phyloP scores from a whole-genome alignment of 345 rosid genomes.

The Citrus unshiu region DNA sequence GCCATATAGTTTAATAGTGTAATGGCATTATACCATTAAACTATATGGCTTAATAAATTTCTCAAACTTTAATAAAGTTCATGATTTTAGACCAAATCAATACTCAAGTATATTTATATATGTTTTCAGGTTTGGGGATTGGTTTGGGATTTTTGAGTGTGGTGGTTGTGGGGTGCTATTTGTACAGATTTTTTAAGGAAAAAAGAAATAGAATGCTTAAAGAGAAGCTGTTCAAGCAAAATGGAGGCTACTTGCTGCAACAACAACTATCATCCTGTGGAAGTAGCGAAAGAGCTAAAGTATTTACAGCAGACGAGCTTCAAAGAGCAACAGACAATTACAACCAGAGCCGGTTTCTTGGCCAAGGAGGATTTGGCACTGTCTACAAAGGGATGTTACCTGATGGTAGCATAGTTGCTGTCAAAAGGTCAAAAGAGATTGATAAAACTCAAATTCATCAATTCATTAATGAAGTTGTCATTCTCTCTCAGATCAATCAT shows the following conservation, averaged over 20 bases:
- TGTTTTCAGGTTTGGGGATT: slow-evolving; percentile 14
- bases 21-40: no score
- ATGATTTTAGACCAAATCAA: no score
- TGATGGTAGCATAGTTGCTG: background rate
- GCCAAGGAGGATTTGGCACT: slow-evolving; percentile 24
- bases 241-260: slow-evolving; percentile 21
- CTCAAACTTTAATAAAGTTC: no score
- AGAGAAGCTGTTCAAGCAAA: slow-evolving; percentile 19
- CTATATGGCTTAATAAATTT: no score
- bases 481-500: no score
- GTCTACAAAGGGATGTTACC: no score
- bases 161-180: background rate
- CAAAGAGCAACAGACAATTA: slow-evolving; percentile 25
- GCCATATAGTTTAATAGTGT: no score
- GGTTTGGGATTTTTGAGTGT: slow-evolving; percentile 17
- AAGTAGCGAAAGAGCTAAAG: slow-evolving; percentile 6
- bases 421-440: slow-evolving; percentile 12
- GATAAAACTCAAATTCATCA: background rate
- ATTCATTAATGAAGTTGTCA: no score
- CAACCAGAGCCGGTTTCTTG: slow-evolving; percentile 18
- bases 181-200: slow-evolving; percentile 5
- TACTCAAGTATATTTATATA: no score
- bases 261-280: slow-evolving; percentile 13
- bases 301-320: slow-evolving; percentile 19
- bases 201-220: slow-evolving; percentile 2